Evolutionary conservation across 2,329 filamentous ascomycete genomes (phyloP), one percentile per base, ranked within the genome.

Genomic region (Myotisia sp.): DNA sequence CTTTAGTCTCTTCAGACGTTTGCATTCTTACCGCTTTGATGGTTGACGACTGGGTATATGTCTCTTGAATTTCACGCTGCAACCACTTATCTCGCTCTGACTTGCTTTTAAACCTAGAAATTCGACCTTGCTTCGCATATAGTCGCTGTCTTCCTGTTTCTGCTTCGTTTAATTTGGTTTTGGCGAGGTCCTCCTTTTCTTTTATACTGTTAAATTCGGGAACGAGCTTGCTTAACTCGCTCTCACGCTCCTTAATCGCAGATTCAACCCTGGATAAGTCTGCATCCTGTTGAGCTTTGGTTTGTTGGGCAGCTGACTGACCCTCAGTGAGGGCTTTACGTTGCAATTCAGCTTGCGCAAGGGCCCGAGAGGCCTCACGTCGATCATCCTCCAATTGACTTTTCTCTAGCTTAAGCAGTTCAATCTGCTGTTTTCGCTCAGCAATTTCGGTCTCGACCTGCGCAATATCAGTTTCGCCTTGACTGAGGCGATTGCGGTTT

Each of bases 51-150:
- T 80, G 79, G 22, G 73, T 64, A 44, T 84, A 79, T 35, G 86
- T 72, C 22, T 92, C 80, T 28, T 80, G 68, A 37, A 95, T 82
- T 56, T 94, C 80, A 41, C 74, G 70, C 40, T 74, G 74, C 32
- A 98, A 64, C 67, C 74, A 94, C 22, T 74, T 71, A 54, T 98
- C 87, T 27, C 92, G 77, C 52, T 95, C 84, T 6, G 73, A 71
- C 62, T 93, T 93, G 54, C 75, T 92, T 50, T 71, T 79, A 57
- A 93, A 98, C 42, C 84, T 79, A 12, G 80, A 79, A 44, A 80
- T 85, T 29, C 87, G 78, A 27, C 79, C 84, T 58, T 98, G 87
- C 56, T 98, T 98, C 33, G 81, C 82, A 51, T 92, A 83, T 5
- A 98, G 70, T 23, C 86, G 76, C 43, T 80, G 75, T 26, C 82